Conservation (phyloP, 2,329 filamentous ascomycete genomes). For the Aspergillus fructus region DNA sequence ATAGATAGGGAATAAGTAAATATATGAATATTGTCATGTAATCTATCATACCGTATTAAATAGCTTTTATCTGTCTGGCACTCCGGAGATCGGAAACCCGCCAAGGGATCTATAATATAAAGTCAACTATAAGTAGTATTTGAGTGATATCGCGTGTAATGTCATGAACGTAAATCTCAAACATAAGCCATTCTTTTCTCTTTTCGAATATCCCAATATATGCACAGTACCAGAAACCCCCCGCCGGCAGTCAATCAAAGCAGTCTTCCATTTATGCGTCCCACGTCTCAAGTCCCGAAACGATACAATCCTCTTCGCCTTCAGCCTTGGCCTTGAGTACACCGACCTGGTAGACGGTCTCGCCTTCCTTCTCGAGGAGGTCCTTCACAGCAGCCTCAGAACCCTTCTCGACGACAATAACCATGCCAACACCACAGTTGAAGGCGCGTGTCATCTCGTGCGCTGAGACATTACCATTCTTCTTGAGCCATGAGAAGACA, state of each 20-base stretch:
- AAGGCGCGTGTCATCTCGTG: constrained; percentile 88
- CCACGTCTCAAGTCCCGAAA: constrained; percentile 59
- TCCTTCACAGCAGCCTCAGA: constrained; percentile 62
- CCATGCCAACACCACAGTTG: constrained; percentile 95
- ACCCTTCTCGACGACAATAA: constrained; percentile 70
- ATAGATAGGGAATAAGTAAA: no score
- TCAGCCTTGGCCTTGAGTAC: constrained; percentile 60
- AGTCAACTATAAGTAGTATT: not conserved
- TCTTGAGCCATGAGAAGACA: constrained; percentile 86
- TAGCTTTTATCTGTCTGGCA: no score
- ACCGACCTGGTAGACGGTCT: constrained; percentile 76
- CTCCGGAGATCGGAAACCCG: no score
- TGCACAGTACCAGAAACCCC: not conserved
- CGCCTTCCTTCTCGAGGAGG: constrained; percentile 65
- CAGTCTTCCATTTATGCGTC: constrained; percentile 6
- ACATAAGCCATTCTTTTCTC: constrained; percentile 3
- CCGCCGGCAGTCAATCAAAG: not conserved
- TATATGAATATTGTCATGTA: not conserved
- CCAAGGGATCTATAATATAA: not conserved
- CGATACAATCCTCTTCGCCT: constrained; percentile 59
- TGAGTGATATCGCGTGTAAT: not conserved
- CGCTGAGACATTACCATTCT: constrained; percentile 65
- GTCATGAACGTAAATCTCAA: constrained; percentile 3
- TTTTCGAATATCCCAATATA: not conserved
- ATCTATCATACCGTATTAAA: not conserved